A percentile compares a stretch with the other conserved stretches of the same genome.
Evolutionary conservation across 2,329 filamentous ascomycete genomes (phyloP).

Genomic region (Botrytis tulipae): DNA sequence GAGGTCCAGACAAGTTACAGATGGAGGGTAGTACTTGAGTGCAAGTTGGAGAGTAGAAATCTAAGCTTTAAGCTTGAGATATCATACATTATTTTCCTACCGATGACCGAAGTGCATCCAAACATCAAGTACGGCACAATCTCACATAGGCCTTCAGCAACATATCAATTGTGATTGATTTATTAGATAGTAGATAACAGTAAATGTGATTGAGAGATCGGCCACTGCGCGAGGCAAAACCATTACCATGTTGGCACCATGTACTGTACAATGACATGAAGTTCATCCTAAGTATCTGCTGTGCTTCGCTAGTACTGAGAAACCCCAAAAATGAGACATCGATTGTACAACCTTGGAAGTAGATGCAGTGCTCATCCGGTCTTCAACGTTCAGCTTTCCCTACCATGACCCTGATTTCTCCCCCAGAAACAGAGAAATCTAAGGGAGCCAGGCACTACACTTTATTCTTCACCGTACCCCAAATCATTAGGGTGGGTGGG

Average conservation of each 20-base stretch:
- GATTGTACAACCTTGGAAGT: conserved; percentile 7
- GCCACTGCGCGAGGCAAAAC: background rate
- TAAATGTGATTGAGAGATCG: conserved; percentile 3
- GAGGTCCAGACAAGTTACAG: conserved; percentile 8
- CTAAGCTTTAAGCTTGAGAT: background rate
- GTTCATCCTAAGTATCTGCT: conserved; percentile 17
- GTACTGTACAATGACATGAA: conserved; percentile 16
- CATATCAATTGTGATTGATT: background rate
- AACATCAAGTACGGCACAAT: background rate
- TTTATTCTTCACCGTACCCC: conserved; percentile 13
- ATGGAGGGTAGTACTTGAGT: background rate
- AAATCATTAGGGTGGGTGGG: conserved; percentile 9
- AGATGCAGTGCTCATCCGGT: conserved; percentile 15
- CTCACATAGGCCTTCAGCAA: background rate
- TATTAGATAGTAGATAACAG: background rate
- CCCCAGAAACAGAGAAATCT: background rate
- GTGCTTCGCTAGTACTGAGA: conserved; percentile 18
- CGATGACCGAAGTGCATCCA: background rate
- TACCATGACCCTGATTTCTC: conserved; percentile 7
- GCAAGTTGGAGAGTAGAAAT: background rate
- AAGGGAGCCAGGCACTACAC: background rate
- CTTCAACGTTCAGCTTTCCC: conserved; percentile 8
- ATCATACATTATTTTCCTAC: background rate
- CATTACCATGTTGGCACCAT: background rate
- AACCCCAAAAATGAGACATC: conserved; percentile 13